Base-by-base conservation (phyloP, 371 early-diverging fungal species). In the Umbelopsis sp. region DNA sequence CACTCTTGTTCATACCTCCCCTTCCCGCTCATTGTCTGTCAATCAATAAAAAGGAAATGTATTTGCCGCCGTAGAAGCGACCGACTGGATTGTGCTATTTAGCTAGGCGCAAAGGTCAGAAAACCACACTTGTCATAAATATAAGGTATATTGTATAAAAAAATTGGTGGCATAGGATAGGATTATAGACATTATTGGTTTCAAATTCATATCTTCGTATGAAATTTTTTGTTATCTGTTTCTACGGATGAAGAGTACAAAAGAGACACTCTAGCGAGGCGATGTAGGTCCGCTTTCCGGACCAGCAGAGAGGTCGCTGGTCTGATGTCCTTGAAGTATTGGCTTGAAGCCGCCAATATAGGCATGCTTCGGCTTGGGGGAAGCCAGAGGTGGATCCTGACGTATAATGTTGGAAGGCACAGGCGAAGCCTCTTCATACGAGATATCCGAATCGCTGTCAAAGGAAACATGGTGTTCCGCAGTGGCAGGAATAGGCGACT, bases 331-430 rank as follows among this genome's bases (percentile, higher is more conserved):
- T 29, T 18, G 18, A 16, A 14, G 57, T 12, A 35, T 57, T 1
- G 57, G 57, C 12, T 57, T 57, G 16, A 16, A 57, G 18, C 57
- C 57, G 29, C 57, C 57, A 57, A 57, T 57, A 29, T 57, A 57
- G 11, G 57, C 57, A 35, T 57, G 57, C 35, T 57, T 29, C 10
- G 57, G 57, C 14, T 57, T 57, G 10, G 57, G 57, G 37, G 57
- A 57, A 57, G 57, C 12, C 14, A 57, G 10, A 35, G 57, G 57
- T 18, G 57, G 57, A 35, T 57, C 7, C 32, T 57, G 57, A 32
- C 57, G 57, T 16, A 57, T 18, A 29, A 57, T 16, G n/a, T 29
- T 57, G 18, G 57, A 57, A 4, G 57, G 12, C 18, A 32, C 8
- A 14, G 57, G 12, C 3, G 35, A 10, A 12, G 57, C 57, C 32